Evolutionary conservation across 2,329 filamentous ascomycete species (phyloP), one percentile per base, ranked within the genome.

Genomic region (Rhynchosporium graminicola): DNA sequence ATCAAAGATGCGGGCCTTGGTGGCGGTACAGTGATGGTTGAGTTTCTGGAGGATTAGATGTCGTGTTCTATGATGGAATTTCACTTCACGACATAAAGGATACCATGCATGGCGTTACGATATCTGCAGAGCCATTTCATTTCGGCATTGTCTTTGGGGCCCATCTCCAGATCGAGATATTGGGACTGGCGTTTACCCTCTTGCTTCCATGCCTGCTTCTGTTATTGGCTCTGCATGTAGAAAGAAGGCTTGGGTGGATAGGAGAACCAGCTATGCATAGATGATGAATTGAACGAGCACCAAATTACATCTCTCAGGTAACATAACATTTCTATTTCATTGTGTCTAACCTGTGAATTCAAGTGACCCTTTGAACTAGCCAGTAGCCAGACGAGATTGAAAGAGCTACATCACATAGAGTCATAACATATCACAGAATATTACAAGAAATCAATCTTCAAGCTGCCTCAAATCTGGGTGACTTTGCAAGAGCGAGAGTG

Each of bases 1-100:
- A 90, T 99, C 64, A 86, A 86, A 68, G 88, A 92, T 72, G 91
- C 89, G 0, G 92, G 93, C 0, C 77, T 99, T 70, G 96, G 95
- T 80, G 94, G 96, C 73, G 92, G 90, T 3, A 97, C 92, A 0
- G 89, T 99, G 7, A 97, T 97, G 91, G 88, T 99, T 69, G 95
- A 97, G 76, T 96, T 92, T 72, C 77, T 90, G 62, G 88, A 91
- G 75, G 69, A 74, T 43, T 72, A 68, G 60, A 63, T 28, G 40
- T 59, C n/a, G 43, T 47, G 31, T 42, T 20, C 38, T 28, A 13
- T 29, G 26, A 50, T 29, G 40, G 47, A 57, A 45, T 15, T 20
- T 38, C 56, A 40, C 13, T 46, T 47, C n/a, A 48, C 31, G n/a
- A 40, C 56, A 48, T 58, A 57, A 7, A 33, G 51, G 51, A 54